phyloP scores from a whole-genome alignment of 1,284 basidiomycete species.

The Melampsora larici-populina region DNA sequence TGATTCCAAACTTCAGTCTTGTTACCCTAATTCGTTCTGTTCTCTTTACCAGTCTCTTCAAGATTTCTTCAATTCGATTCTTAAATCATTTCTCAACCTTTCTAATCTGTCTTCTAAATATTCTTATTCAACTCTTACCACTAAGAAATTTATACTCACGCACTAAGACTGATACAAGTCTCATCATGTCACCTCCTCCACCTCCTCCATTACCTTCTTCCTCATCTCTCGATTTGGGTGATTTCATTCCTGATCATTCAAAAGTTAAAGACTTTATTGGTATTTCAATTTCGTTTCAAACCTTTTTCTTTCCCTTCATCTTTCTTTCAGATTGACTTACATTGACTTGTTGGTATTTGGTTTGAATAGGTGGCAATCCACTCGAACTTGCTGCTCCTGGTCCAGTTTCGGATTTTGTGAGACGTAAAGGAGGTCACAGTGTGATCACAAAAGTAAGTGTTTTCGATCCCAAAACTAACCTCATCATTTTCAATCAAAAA shows the following conservation, averaged over 20 bases:
- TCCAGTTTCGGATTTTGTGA: slow-evolving; percentile 85
- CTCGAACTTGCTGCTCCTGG: slow-evolving; percentile 76
- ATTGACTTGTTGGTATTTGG: neutral
- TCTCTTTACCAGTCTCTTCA: too few relatives aligned
- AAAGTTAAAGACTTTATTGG: slow-evolving; percentile 51
- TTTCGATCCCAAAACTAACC: slow-evolving; percentile 10
- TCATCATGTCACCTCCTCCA: too few relatives aligned
- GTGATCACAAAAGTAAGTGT: slow-evolving; percentile 88
- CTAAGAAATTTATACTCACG: too few relatives aligned
- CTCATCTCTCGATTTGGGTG: slow-evolving; percentile 33
- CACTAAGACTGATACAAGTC: too few relatives aligned
- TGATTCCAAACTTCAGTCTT: too few relatives aligned
- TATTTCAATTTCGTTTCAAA: slow-evolving; percentile 38
- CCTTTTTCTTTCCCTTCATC: neutral
- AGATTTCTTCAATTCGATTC: too few relatives aligned
- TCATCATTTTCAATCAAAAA: slow-evolving; percentile 4
- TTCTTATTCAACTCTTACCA: too few relatives aligned
- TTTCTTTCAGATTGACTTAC: neutral
- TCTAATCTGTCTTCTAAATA: too few relatives aligned
- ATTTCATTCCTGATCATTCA: slow-evolving; percentile 50
- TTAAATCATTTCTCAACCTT: too few relatives aligned
- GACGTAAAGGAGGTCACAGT: slow-evolving; percentile 86
- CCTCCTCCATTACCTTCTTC: neutral
- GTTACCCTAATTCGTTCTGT: too few relatives aligned
- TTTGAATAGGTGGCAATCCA: slow-evolving; percentile 77